Percentiles rank a stretch among this genome's conserved stretches.
Conservation (phyloP, 2,329 filamentous ascomycete species). For the Colletotrichum sp. region DNA sequence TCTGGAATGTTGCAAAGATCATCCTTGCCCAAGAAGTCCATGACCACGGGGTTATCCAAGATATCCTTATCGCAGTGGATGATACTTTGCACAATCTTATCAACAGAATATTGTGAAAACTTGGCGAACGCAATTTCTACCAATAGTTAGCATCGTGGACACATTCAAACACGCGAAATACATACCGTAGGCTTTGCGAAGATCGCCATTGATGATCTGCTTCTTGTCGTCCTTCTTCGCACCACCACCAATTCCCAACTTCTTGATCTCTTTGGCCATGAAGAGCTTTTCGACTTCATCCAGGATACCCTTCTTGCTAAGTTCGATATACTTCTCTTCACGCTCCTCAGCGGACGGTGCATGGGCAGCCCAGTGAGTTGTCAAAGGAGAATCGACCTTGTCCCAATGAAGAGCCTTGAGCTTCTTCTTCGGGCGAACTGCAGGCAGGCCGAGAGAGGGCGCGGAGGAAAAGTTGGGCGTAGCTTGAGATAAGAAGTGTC, state of each 20-base stretch:
- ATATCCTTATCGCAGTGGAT: slow-evolving; percentile 93
- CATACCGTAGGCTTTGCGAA: slow-evolving; percentile 84
- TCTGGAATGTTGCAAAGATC: slow-evolving; percentile 93
- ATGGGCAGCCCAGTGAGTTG: slow-evolving; percentile 91
- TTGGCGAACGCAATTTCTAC: slow-evolving; percentile 89
- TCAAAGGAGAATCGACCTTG: slow-evolving; percentile 91
- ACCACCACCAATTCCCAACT: slow-evolving; percentile 70
- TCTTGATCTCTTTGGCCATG: slow-evolving; percentile 95
- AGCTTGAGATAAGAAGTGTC: slow-evolving; percentile 75
- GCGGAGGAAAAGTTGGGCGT: slow-evolving; percentile 57
- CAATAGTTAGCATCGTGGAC: neutral
- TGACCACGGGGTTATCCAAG: slow-evolving; percentile 86
- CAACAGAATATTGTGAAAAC: slow-evolving; percentile 82
- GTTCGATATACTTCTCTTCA: slow-evolving; percentile 94
- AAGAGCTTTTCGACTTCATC: slow-evolving; percentile 98
- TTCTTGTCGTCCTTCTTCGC: slow-evolving; percentile 91
- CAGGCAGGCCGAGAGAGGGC: slow-evolving; percentile 70
- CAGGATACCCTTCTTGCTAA: slow-evolving; percentile 92
- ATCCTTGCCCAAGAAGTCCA: slow-evolving; percentile 95
- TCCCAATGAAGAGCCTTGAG: slow-evolving; percentile 99
- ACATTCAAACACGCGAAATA: slow-evolving; percentile 1
- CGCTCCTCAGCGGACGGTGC: slow-evolving; percentile 84
- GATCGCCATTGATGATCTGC: slow-evolving; percentile 89
- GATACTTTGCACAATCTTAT: slow-evolving; percentile 89
- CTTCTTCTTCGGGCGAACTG: slow-evolving; percentile 96